Evolutionary conservation across 2,329 filamentous ascomycete genomes (phyloP).

Genomic region (Paracamarosporium sp.): DNA sequence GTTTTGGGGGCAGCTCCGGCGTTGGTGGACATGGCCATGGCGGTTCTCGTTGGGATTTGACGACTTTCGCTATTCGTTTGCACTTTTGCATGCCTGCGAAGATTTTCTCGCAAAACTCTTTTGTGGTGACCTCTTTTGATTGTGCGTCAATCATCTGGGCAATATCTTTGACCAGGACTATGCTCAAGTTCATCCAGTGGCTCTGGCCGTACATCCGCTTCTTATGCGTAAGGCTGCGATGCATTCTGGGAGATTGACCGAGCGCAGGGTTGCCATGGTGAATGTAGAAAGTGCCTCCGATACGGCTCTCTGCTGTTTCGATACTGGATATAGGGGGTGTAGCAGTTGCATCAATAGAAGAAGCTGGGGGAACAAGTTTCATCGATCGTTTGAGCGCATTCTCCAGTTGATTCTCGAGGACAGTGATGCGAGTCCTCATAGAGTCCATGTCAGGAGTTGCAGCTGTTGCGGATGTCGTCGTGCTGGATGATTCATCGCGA

Average conservation of each 20-base stretch:
- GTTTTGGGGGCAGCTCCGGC: constrained; percentile 55
- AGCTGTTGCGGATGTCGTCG: constrained; percentile 24
- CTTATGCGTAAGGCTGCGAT: constrained; percentile 61
- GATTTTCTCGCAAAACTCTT: constrained; percentile 41
- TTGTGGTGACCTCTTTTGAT: constrained; percentile 33
- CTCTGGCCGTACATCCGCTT: constrained; percentile 64
- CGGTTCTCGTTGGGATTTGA: constrained; percentile 59
- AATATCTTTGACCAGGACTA: constrained; percentile 55
- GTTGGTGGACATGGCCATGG: constrained; percentile 55
- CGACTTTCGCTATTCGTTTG: constrained; percentile 59
- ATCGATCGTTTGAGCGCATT: not conserved
- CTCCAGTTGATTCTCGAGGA: constrained; percentile 55
- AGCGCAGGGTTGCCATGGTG: constrained; percentile 46
- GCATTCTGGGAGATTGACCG: constrained; percentile 41
- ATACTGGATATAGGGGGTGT: constrained; percentile 34
- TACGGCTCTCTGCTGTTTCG: constrained; percentile 46
- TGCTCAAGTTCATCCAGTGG: constrained; percentile 60
- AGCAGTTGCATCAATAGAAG: constrained; percentile 20
- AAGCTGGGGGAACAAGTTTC: constrained; percentile 19
- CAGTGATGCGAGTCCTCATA: constrained; percentile 49
- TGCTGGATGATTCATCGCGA: not conserved
- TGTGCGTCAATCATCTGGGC: constrained; percentile 53
- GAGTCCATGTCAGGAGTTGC: constrained; percentile 44
- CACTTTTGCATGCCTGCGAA: constrained; percentile 54
- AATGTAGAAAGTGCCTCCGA: constrained; percentile 55